Evolutionary conservation across 2,329 filamentous ascomycete species (phyloP).

Genomic region (Mollisiaceae sp.): DNA sequence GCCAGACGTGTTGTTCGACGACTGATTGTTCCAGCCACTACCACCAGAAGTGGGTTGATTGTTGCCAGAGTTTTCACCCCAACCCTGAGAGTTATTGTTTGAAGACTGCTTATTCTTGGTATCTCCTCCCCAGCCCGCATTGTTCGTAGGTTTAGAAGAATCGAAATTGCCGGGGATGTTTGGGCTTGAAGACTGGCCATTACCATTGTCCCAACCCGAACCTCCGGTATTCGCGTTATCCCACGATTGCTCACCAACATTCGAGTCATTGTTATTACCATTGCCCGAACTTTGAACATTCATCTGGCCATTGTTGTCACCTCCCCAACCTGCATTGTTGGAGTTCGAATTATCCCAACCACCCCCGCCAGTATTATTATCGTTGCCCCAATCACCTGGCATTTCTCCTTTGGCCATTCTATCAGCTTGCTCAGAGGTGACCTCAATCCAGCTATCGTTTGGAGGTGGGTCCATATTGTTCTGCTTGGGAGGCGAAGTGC

Average conservation of each 20-base stretch:
- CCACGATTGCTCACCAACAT: background rate
- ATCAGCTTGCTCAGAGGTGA: constrained; percentile 15
- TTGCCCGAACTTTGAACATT: background rate
- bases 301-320: background rate
- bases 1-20: constrained; percentile 14
- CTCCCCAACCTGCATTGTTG: background rate
- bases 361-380: constrained; percentile 15
- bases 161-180: constrained; percentile 10
- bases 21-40: background rate
- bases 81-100: background rate
- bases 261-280: background rate
- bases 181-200: background rate
- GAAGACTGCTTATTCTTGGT: constrained; percentile 8
- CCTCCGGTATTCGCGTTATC: background rate
- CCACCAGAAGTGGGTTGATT: background rate
- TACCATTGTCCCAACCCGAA: background rate
- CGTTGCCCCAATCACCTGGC: constrained; percentile 21
- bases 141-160: background rate
- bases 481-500: background rate
- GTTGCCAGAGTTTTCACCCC: constrained; percentile 12
- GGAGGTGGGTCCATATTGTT: background rate
- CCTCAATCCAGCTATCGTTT: constrained; percentile 1
- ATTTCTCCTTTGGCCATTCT: constrained; percentile 2
- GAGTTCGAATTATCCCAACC: background rate
- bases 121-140: background rate